A percentile compares a stretch with the other conserved stretches of the same genome.
Conservation (phyloP, 768 basidiomycete species). For the Naganishia randhawae region DNA sequence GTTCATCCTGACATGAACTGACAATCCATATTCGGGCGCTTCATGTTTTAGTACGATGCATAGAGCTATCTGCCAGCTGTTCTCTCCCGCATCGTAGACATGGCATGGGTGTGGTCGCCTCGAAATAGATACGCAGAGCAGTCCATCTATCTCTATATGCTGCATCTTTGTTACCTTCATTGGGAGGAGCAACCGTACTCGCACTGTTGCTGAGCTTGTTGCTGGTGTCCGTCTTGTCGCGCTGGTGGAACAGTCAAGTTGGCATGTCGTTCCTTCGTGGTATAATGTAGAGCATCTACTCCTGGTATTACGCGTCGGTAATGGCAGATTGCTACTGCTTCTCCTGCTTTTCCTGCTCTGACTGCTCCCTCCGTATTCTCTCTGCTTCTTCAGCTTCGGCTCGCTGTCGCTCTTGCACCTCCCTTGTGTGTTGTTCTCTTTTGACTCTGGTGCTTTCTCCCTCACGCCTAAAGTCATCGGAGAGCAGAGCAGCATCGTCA, state of each 20-base stretch:
- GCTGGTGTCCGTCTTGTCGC: background rate
- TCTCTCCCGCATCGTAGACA: too few species aligned
- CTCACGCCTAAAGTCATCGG: constrained; percentile 14
- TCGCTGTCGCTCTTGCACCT: background rate
- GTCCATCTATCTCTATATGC: too few species aligned
- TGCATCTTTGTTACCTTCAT: too few species aligned
- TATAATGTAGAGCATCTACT: background rate
- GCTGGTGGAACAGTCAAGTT: background rate
- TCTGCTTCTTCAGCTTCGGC: constrained; percentile 5
- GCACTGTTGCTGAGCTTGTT: background rate
- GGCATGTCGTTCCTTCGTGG: background rate
- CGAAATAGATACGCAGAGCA: too few species aligned
- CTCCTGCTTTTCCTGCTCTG: background rate
- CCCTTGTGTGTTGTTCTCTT: constrained; percentile 1
- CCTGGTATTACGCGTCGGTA: background rate
- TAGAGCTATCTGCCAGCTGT: too few species aligned
- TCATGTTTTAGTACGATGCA: too few species aligned
- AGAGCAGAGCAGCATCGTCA: background rate
- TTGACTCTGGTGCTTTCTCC: constrained; percentile 2
- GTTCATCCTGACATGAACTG: too few species aligned
- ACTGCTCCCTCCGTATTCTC: background rate
- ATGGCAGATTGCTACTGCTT: background rate
- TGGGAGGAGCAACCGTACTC: too few species aligned
- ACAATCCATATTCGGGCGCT: too few species aligned
- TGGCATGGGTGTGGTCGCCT: too few species aligned